A percentile compares a stretch with the other conserved stretches of the same genome.
Conservation (phyloP, 345 rosid species). For the Aquilaria sinensis region DNA sequence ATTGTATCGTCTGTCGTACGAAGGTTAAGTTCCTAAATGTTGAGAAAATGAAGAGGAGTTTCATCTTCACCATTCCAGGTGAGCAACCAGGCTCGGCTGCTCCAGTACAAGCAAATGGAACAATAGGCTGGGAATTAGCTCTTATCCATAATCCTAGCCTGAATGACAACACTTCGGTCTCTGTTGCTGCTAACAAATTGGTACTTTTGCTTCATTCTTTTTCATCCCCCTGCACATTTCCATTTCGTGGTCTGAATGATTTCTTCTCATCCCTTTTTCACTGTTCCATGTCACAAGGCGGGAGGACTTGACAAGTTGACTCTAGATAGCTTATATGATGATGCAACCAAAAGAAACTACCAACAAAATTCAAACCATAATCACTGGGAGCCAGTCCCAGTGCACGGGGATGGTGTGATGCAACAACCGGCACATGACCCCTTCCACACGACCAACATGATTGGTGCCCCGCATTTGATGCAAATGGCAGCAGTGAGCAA, state of each 20-base stretch:
- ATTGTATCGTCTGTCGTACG: too few relatives aligned
- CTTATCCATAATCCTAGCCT: conserved; percentile 91
- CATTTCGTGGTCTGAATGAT: too few relatives aligned
- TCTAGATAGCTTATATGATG: conserved; percentile 90
- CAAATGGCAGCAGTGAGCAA: conserved; percentile 70
- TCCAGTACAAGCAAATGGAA: conserved; percentile 40
- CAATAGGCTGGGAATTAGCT: conserved; percentile 89
- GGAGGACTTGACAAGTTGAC: conserved; percentile 96
- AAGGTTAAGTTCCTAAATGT: background rate
- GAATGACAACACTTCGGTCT: conserved; percentile 35
- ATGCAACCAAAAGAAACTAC: conserved; percentile 76
- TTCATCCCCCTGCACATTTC: background rate
- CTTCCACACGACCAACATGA: conserved; percentile 38
- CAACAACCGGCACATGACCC: conserved; percentile 55
- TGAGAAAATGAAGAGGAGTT: background rate
- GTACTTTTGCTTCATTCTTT: conserved; percentile 23
- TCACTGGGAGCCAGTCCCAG: conserved; percentile 66
- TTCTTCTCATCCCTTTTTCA: background rate
- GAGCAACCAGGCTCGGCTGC: conserved; percentile 46
- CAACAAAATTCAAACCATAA: conserved; percentile 61
- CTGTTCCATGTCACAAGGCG: conserved; percentile 34
- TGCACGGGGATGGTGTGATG: conserved; percentile 40
- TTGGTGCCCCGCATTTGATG: conserved; percentile 51
- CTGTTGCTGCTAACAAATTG: conserved; percentile 70
- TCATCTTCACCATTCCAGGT: conserved; percentile 34